Base-by-base conservation (phyloP, 495 filamentous ascomycete species). In the Lophium mytilinum region DNA sequence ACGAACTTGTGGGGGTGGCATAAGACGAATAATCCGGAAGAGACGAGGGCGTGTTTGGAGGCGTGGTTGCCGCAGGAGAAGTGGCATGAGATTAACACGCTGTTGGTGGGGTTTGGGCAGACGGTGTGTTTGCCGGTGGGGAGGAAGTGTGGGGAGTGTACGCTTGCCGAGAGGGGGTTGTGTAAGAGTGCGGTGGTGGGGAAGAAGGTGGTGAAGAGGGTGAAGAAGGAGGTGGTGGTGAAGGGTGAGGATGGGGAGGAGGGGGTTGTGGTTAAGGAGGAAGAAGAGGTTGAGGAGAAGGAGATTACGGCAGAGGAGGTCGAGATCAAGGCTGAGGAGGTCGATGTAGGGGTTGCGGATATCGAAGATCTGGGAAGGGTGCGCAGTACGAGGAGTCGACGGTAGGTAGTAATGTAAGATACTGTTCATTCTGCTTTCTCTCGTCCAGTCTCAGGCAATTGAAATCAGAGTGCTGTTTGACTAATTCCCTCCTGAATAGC, bases 1-100 rank as follows among this genome's bases (percentile, higher is more conserved):
- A 90, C 90, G 43, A 98, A 98, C 74, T 74, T 95, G 24, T 97
- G 92, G 93, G 87, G 88, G 8, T 98, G 93, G 93, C 77, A 92
- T 68, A 83, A 83, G 57, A 90, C 89, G 0, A 87, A 83, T 61
- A 86, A 72, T 8, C 92, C 92, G 0, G 92, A 96, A 73, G 88
- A 90, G 63, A 96, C 93, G 30, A 78, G 93, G 36, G 66, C 73
- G 39, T 81, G 84, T 36, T 70, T 98, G 56, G 79, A 97, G 77
- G 74, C 75, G 0, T 97, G 92, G 90, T 72, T 96, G 58, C 91
- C 92, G 8, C 76, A 72, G 58, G 90, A 96, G 19, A 83, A 81
- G 66, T 96, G 93, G 92, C 88, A 90, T 71, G 90, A 94, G 71
- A 95, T 96, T 66, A 96, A 96, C 67, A 84, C 87, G 73, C 71